Evolutionary conservation across 2,329 filamentous ascomycete genomes (phyloP).

Genomic region (Apiospora phragmitis): DNA sequence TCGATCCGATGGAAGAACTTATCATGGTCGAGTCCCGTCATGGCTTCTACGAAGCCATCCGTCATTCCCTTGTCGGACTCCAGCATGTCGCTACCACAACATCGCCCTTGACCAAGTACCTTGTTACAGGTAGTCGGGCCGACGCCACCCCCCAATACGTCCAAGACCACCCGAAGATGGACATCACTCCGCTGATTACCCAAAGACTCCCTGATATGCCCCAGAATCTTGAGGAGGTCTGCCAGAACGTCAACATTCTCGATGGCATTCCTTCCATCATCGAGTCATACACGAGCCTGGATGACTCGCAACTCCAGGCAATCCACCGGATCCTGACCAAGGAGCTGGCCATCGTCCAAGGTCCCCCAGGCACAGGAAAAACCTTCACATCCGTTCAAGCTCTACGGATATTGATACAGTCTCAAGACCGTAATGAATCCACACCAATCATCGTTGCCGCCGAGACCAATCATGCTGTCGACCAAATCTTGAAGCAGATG

Average conservation of each 20-base stretch:
- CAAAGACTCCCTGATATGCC: slow-evolving; percentile 22
- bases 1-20: slow-evolving; percentile 70
- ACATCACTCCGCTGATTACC: slow-evolving; percentile 35
- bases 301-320: slow-evolving; percentile 70
- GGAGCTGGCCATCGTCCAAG: slow-evolving; percentile 76
- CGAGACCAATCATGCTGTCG: slow-evolving; percentile 88
- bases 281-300: slow-evolving; percentile 47
- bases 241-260: slow-evolving; percentile 23
- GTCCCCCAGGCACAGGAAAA: slow-evolving; percentile 75
- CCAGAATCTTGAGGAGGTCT: neutral
- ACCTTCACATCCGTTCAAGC: slow-evolving; percentile 78
- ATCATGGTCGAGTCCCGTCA: slow-evolving; percentile 76
- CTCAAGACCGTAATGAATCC: slow-evolving; percentile 53
- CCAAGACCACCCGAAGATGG: slow-evolving; percentile 29
- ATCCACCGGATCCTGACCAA: slow-evolving; percentile 70
- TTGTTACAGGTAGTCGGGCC: slow-evolving; percentile 48
- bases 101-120: slow-evolving; percentile 63
- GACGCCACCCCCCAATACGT: slow-evolving; percentile 34
- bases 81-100: slow-evolving; percentile 55
- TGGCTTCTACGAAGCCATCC: slow-evolving; percentile 76
- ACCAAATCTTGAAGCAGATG: slow-evolving; percentile 73
- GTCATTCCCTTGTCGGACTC: slow-evolving; percentile 71
- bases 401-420: slow-evolving; percentile 64
- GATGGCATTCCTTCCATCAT: slow-evolving; percentile 27
- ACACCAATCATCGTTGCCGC: slow-evolving; percentile 72